Base-by-base conservation (phyloP, 176 grass and related monocot genomes). In the Metroxylon sagu region DNA sequence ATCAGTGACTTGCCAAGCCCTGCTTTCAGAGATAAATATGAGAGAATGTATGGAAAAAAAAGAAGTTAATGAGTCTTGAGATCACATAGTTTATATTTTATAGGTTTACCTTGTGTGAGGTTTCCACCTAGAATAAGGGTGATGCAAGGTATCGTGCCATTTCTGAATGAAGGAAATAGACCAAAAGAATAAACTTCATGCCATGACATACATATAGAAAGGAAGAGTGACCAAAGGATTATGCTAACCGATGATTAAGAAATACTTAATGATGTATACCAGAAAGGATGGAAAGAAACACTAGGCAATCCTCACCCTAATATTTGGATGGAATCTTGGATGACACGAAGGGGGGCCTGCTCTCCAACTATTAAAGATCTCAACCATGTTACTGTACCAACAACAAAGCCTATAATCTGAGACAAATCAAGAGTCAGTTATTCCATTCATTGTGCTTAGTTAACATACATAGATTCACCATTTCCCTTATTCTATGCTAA, bases 61-160 rank as follows among this genome's bases (percentile, higher is more conserved):
- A 43, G 35, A 43, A 43, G 8, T 12, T 3, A 43, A 12, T 43
- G 35, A 43, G 35, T 43, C 7, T 14, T 43, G 35, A 43, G 35
- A 43, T 43, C 31, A 43, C 35, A 43, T 43, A 14, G 35, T 43
- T 43, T 43, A 43, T 43, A 0, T 43, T 43, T 3, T 43, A 12
- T 43, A 43, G 35, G 35, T 43, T 15, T 2, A 93, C 89, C 86
- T 78, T 75, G 80, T 8, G 83, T 88, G 23, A 97, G 62, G 73
- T 97, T 97, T 61, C 92, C 92, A 17, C 87, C 92, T 8, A 97
- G 69, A 71, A 97, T 97, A 6, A 97, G 84, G 56, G 81, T 91
- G 71, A 91, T 80, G 62, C 87, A 87, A 63, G 93, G 93, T 54
- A 97, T 78, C 2, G 87, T 85, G 19, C 84, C 93, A 48, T 85